Percentiles rank a stretch among this genome's conserved stretches.
Evolutionary conservation across 306 rosid genomes (phyloP).

Genomic region (Cucumis melo): DNA sequence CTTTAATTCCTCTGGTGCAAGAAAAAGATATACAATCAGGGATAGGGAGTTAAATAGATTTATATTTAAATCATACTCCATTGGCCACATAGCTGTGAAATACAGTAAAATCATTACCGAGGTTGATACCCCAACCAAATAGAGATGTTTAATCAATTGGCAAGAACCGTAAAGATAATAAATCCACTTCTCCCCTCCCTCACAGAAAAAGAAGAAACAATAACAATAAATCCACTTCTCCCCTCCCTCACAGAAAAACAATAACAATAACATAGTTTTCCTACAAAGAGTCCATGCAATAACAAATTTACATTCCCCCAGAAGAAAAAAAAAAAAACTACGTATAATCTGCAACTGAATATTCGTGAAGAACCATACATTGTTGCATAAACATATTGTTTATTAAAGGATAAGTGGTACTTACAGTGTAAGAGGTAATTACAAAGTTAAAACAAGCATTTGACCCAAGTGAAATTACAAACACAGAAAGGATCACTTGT

Average conservation of each 20-base stretch:
- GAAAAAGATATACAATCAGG: conserved; percentile 5
- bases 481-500: no score
- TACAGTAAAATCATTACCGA: background rate
- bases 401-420: no score
- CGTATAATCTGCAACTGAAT: background rate
- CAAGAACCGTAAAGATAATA: background rate
- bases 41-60: background rate
- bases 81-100: background rate
- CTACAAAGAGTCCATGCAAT: background rate
- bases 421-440: no score
- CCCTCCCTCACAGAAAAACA: no score
- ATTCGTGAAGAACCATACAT: background rate
- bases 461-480: no score
- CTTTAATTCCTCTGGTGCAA: conserved; percentile 33
- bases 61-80: background rate
- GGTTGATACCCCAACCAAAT: background rate
- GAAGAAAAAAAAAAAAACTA: background rate
- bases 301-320: background rate
- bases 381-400: background rate
- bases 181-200: background rate
- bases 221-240: no score
- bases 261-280: no score
- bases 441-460: no score
- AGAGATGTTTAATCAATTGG: background rate
- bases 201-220: background rate